Percentiles rank a stretch among this genome's conserved stretches.
These are phyloP conservation scores for Aspergillus campestris DNA, from an alignment of 495 filamentous ascomycete species.

Conservation along the genomic window DNA sequence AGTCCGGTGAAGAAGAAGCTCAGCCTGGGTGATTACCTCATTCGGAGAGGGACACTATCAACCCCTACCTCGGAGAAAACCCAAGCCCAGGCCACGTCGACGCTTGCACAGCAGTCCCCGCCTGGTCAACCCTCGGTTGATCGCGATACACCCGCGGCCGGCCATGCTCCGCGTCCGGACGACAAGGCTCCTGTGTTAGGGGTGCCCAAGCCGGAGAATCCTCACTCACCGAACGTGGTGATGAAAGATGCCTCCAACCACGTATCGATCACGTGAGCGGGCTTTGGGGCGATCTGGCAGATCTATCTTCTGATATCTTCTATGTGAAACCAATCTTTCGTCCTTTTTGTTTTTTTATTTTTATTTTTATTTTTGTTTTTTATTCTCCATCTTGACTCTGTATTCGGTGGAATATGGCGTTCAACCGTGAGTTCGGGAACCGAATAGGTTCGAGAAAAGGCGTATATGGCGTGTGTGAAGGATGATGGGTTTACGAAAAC, in stretches of 20 bases:
- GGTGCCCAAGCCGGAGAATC: constrained; percentile 11
- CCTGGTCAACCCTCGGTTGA: constrained; percentile 11
- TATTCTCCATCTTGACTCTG: constrained; percentile 4
- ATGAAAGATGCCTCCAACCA: constrained; percentile 26
- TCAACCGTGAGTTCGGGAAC: constrained; percentile 9
- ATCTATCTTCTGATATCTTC: not conserved
- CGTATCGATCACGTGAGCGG: not conserved
- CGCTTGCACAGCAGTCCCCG: constrained; percentile 20
- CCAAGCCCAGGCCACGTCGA: constrained; percentile 19
- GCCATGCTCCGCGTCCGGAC: constrained; percentile 10
- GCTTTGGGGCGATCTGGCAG: not conserved
- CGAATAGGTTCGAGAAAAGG: constrained; percentile 12
- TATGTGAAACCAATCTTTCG: constrained; percentile 2
- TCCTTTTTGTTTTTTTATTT: constrained; percentile 3
- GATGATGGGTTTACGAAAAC: constrained; percentile 25
- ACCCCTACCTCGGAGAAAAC: constrained; percentile 35
- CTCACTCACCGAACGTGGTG: constrained; percentile 17
- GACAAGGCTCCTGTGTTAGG: constrained; percentile 5
- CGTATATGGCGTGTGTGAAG: constrained; percentile 26
- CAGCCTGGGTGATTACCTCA: constrained; percentile 60
- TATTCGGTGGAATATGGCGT: constrained; percentile 20
- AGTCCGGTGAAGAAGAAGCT: constrained; percentile 58
- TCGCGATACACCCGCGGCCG: constrained; percentile 3
- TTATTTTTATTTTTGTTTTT: constrained; percentile 1
- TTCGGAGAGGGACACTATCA: constrained; percentile 35